Base-by-base conservation (phyloP, 352 stramenopile genomes). In the Globisporangium splendens region DNA sequence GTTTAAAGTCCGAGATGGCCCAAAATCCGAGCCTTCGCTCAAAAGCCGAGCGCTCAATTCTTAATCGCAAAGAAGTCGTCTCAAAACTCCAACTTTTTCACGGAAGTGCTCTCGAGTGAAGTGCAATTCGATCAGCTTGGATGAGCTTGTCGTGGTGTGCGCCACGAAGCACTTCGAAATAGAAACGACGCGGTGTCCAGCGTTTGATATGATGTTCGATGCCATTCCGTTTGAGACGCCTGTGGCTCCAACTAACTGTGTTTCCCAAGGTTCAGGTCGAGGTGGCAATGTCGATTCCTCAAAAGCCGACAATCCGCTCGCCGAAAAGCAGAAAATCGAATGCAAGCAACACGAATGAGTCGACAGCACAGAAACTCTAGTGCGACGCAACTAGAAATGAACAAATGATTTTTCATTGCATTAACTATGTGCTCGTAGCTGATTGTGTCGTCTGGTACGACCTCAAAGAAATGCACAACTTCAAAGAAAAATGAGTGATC, bases 71-170 rank as follows among this genome's bases (percentile, higher is more conserved):
- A 53, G 15, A 44, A 38, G 2, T 17, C 42, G 38, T 46, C 42
- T 4, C 51, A 47, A n/a, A 63, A 47, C 66, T 35, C 22, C 18
- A 47, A 74, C 28, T 74, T 77, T 46, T 77, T 64, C 69, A 72
- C 63, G 1, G 62, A 77, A 42, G 48, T 74, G 8, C 50, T 77
- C 33, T 48, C 63, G 63, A 41, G 39, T 77, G 20, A 70, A 56
- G 13, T 74, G 68, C 46, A 65, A 67, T 24, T 48, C 53, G n/a
- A 52, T 65, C 22, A 64, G 54, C 51, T 12, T 63, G 15, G 57
- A 57, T 1, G 50, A 63, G 11, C 50, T 50, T n/a, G 50, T 63
- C 15, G 31, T 31, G 11, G 44, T 63, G 10, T 33, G 54, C 0
- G 42, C 28, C 10, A 52, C 44, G 33, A 47, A 24, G 47, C 12